These are phyloP conservation scores for Amphicarpaea edgeworthii DNA, from an alignment of 306 rosid genomes.

Conservation along the genomic window DNA sequence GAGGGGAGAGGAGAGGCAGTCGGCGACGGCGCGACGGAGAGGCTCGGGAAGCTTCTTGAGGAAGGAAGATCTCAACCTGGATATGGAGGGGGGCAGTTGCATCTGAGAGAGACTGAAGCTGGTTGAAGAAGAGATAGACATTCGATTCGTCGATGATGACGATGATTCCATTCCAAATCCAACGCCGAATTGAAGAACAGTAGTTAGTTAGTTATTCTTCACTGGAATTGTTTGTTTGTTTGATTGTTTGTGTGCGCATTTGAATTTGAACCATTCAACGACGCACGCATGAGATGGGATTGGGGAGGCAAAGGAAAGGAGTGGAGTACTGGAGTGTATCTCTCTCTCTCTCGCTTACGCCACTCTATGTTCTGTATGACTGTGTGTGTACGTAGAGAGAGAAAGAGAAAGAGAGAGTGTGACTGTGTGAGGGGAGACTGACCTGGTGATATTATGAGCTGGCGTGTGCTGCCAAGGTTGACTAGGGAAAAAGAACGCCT, in stretches of 20 bases:
- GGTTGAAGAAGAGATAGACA: slow-evolving; percentile 46
- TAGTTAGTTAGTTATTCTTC: background rate
- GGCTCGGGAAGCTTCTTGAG: slow-evolving; percentile 87
- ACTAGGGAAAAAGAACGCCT: background rate
- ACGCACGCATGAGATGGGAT: background rate
- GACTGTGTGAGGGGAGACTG: background rate
- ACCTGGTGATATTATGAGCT: background rate
- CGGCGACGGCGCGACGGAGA: slow-evolving; percentile 77
- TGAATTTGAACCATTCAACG: background rate
- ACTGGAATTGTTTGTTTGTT: too few species aligned
- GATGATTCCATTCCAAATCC: background rate
- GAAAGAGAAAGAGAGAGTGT: too few species aligned
- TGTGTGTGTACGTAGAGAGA: background rate
- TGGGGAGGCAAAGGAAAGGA: background rate
- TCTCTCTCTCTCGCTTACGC: background rate
- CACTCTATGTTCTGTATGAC: too few species aligned
- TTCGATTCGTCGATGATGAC: too few species aligned
- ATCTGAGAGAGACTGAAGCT: too few species aligned
- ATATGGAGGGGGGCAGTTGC: slow-evolving; percentile 15
- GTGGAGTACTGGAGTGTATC: too few species aligned
- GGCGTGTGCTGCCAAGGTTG: slow-evolving; percentile 6
- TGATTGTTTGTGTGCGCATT: too few species aligned
- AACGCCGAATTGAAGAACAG: background rate
- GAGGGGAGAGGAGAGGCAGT: slow-evolving; percentile 70
- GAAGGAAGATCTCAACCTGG: slow-evolving; percentile 83